These are phyloP conservation scores for Sporothrix phasma DNA, from an alignment of 2,329 filamentous ascomycete species.

Conservation along the genomic window DNA sequence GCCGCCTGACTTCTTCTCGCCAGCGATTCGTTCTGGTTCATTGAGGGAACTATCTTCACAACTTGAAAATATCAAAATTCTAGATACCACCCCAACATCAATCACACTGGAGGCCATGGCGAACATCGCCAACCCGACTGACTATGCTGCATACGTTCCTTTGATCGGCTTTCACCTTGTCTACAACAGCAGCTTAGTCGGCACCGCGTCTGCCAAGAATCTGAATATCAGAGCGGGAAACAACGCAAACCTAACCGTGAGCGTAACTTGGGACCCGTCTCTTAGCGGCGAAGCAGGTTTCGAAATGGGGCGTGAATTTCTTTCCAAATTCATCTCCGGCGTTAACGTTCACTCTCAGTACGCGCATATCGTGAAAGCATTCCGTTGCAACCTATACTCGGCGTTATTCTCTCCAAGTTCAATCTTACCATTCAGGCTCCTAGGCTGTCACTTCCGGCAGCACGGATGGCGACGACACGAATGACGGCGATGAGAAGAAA, in stretches of 20 bases:
- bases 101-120: conserved; percentile 61
- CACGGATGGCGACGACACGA: conserved; percentile 29
- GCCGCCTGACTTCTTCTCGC: background rate
- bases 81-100: conserved; percentile 61
- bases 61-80: conserved; percentile 60
- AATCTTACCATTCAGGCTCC: conserved; percentile 65
- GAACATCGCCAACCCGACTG: conserved; percentile 84
- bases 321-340: conserved; percentile 82
- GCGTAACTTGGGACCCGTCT: conserved; percentile 64
- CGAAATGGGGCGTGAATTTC: conserved; percentile 55
- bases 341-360: conserved; percentile 70
- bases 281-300: conserved; percentile 53
- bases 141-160: conserved; percentile 74
- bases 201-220: conserved; percentile 59
- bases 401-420: conserved; percentile 61
- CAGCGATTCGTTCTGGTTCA: conserved; percentile 50
- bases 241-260: conserved; percentile 60
- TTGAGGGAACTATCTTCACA: conserved; percentile 46
- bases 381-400: conserved; percentile 61
- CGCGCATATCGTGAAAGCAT: conserved; percentile 62
- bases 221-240: conserved; percentile 55
- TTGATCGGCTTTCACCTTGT: conserved; percentile 67
- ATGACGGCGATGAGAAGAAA: conserved; percentile 28
- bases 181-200: conserved; percentile 63
- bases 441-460: conserved; percentile 34